Evolutionary conservation across 345 rosid species (phyloP), one percentile per base, ranked within the genome.

Genomic region (Stellera chamaejasme): DNA sequence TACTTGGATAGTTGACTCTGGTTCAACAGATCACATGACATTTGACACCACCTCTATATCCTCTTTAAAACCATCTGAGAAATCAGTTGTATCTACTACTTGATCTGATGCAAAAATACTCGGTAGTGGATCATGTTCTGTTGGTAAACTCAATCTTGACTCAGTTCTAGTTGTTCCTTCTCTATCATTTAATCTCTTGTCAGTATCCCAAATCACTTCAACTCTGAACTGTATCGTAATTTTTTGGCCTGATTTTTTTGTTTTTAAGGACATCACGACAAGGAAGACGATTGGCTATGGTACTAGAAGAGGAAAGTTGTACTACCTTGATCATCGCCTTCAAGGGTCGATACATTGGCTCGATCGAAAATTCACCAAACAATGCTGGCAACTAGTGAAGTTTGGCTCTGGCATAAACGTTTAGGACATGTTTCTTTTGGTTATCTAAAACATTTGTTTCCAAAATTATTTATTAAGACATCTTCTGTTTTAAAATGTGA

Each of bases 221-320:
- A 4, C 13, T 16, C 25, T n/a, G 6, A 11, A 19, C 50, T 49
- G 32, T 47, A 13, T 49, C 39, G 41, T 41, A 13, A 39, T n/a
- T 19, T 60, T 49, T 49, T 60, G 48, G 55, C 55, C 19, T 57
- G 26, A 57, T 14, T 4, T 10, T 32, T 59, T 23, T 60, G 55
- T 60, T 2, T 60, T 60, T 49, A 48, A 60, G 55, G 55, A 46
- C 42, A 48, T 13, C 14, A 48, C 2, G 23, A 48, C 50, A 10
- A 10, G 50, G 14, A 48, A 2, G 50, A 48, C 50, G 14, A 48
- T 48, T 48, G 23, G 50, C 3, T 48, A 1, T 48, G 50, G 50
- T 48, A 48, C 50, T 48, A 48, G 14, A 13, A 48, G 0, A 48
- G 15, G 50, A 13, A 48, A 13, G 50, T 19, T 48, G 19, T 48